Evolutionary conservation across 2,329 filamentous ascomycete species (phyloP).

Genomic region (Alternaria gaisen): DNA sequence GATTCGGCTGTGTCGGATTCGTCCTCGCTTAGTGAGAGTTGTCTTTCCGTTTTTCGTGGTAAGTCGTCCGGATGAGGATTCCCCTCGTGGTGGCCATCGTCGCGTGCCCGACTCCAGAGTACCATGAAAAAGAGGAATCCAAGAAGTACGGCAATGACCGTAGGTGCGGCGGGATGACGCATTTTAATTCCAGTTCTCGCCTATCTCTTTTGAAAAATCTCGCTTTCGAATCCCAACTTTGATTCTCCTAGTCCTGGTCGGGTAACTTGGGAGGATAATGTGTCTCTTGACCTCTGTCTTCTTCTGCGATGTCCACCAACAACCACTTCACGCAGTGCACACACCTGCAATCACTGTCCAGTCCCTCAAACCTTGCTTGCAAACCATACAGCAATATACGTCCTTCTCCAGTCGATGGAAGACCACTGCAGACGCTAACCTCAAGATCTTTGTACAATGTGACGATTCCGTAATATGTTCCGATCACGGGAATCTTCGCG

Average conservation of each 20-base stretch:
- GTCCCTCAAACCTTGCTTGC: too few relatives aligned
- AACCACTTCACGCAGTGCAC: neutral
- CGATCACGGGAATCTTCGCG: neutral
- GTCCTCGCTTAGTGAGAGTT: neutral
- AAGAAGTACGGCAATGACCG: constrained; percentile 43
- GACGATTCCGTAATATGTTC: neutral
- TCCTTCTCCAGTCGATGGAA: neutral
- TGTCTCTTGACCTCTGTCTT: neutral
- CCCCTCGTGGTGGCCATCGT: constrained; percentile 48
- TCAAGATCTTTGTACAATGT: neutral
- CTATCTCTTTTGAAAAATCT: neutral
- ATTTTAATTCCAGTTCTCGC: constrained; percentile 21
- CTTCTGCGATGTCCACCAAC: neutral
- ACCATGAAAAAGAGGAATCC: constrained; percentile 42
- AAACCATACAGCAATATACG: neutral
- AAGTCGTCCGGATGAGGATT: constrained; percentile 47
- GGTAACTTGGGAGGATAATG: neutral
- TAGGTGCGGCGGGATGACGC: constrained; percentile 49
- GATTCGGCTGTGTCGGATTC: neutral
- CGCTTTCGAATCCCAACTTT: neutral
- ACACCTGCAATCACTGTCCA: neutral
- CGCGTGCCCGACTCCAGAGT: constrained; percentile 33
- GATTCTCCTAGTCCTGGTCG: neutral
- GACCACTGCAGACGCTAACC: neutral
- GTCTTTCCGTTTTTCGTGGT: constrained; percentile 27